phyloP scores from a whole-genome alignment of 805 yeast species.

The Teunomyces tritomae region DNA sequence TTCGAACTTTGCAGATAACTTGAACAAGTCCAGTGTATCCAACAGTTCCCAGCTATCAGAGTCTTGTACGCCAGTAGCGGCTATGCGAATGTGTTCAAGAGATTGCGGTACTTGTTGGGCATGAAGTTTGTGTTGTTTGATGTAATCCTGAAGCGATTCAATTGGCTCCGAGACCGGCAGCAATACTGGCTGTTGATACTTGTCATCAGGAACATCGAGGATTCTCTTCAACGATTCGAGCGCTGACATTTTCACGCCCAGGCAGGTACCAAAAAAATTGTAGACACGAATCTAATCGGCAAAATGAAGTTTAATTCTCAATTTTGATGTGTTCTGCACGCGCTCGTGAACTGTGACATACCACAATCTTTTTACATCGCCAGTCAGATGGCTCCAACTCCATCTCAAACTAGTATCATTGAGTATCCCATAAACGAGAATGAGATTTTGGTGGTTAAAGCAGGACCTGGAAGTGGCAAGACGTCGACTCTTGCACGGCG shows the following conservation, averaged over 20 bases:
- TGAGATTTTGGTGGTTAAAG: conserved; percentile 49
- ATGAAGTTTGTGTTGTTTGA: not conserved
- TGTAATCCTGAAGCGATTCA: conserved; percentile 8
- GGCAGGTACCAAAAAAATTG: no score
- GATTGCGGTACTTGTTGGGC: conserved; percentile 1
- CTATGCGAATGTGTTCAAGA: not conserved
- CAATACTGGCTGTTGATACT: conserved; percentile 6
- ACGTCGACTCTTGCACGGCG: conserved; percentile 58
- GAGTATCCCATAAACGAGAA: conserved; percentile 35
- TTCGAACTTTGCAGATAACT: conserved; percentile 7
- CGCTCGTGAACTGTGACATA: not conserved
- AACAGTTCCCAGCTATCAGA: not conserved
- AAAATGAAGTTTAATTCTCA: no score
- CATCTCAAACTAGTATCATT: conserved; percentile 47
- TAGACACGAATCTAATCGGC: no score
- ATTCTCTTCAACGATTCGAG: conserved; percentile 10
- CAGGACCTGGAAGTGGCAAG: conserved; percentile 79
- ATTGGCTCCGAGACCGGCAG: conserved; percentile 4
- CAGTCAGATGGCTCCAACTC: not conserved
- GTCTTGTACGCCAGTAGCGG: not conserved
- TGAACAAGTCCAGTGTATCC: conserved; percentile 5
- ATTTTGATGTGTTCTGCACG: not conserved
- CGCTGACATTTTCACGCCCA: conserved; percentile 10
- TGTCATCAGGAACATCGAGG: conserved; percentile 1
- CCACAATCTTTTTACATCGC: not conserved